Evolutionary conservation across 345 rosid species (phyloP).

Genomic region (Eutrema yunnanense): DNA sequence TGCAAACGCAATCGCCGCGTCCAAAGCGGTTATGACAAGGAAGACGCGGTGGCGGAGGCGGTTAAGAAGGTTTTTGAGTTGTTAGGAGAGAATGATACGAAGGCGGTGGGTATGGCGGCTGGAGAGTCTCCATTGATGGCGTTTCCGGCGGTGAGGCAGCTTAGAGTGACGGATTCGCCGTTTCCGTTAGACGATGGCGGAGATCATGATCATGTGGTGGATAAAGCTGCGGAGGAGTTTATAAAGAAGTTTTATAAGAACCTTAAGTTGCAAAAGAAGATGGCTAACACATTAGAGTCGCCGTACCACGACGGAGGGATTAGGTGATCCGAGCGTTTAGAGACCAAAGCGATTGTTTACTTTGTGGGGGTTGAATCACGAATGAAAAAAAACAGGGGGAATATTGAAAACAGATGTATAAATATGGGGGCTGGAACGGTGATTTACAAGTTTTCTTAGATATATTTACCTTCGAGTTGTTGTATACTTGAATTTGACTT

Average conservation of each 20-base stretch:
- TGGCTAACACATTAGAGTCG: conserved; percentile 37
- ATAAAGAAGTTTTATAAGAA: conserved; percentile 65
- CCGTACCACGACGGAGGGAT: conserved; percentile 48
- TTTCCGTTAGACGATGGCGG: conserved; percentile 64
- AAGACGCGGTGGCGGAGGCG: conserved; percentile 42
- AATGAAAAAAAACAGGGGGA: neutral
- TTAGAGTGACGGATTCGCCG: conserved; percentile 78
- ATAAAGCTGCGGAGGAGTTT: conserved; percentile 75
- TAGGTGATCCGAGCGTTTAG: conserved; percentile 24
- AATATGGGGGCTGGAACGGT: conserved; percentile 1
- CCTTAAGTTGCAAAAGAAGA: conserved; percentile 41
- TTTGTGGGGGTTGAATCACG: neutral
- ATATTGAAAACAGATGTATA: conserved; percentile 3
- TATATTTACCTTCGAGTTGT: neutral
- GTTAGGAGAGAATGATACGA: conserved; percentile 36
- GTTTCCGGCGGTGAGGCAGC: conserved; percentile 58
- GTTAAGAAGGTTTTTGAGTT: conserved; percentile 70
- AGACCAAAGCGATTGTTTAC: neutral
- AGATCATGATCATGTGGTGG: conserved; percentile 47
- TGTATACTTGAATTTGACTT: conserved; percentile 6
- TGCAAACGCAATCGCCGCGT: conserved; percentile 38
- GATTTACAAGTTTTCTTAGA: neutral
- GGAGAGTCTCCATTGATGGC: conserved; percentile 29
- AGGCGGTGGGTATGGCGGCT: conserved; percentile 17
- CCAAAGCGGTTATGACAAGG: conserved; percentile 38